phyloP scores from a whole-genome alignment of 768 basidiomycete genomes.

The Cubamyces lactineus region DNA sequence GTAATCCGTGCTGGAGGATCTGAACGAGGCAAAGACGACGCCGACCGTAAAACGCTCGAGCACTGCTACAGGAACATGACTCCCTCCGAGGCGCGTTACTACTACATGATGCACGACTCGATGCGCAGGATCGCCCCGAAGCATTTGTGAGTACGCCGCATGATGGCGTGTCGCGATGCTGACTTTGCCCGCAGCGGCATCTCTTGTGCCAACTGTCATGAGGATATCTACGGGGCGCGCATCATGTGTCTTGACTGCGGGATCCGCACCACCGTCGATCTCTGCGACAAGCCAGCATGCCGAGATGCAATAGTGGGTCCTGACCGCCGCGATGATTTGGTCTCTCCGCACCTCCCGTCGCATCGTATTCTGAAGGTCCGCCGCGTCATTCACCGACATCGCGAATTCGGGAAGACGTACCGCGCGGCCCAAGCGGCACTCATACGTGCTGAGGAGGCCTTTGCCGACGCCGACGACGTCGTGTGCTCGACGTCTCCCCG shows the following conservation, averaged over 20 bases:
- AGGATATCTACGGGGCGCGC: conserved; percentile 6
- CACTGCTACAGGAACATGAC: conserved; percentile 19
- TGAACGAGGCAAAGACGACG: neutral
- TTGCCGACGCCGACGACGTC: conserved; percentile 8
- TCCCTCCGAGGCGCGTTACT: conserved; percentile 14
- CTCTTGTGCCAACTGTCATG: conserved; percentile 15
- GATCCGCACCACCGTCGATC: conserved; percentile 17
- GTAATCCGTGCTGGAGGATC: conserved; percentile 3
- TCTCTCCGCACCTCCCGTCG: conserved; percentile 12
- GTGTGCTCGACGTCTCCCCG: neutral
- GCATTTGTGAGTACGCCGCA: conserved; percentile 10
- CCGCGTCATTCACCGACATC: conserved; percentile 13
- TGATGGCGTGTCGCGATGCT: neutral
- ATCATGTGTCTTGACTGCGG: conserved; percentile 23
- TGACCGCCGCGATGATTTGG: conserved; percentile 16
- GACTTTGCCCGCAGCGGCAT: conserved; percentile 9
- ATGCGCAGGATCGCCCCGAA: conserved; percentile 10
- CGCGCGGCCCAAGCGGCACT: conserved; percentile 15
- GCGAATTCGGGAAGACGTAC: conserved; percentile 17
- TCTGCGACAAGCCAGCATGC: conserved; percentile 16
- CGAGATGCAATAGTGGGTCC: conserved; percentile 5
- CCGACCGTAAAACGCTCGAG: neutral
- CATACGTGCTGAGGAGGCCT: conserved; percentile 12
- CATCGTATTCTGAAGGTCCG: conserved; percentile 21
- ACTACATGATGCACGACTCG: conserved; percentile 15